Conservation (phyloP, 495 filamentous ascomycete genomes). For the Paragyromitra xinjiangensis region DNA sequence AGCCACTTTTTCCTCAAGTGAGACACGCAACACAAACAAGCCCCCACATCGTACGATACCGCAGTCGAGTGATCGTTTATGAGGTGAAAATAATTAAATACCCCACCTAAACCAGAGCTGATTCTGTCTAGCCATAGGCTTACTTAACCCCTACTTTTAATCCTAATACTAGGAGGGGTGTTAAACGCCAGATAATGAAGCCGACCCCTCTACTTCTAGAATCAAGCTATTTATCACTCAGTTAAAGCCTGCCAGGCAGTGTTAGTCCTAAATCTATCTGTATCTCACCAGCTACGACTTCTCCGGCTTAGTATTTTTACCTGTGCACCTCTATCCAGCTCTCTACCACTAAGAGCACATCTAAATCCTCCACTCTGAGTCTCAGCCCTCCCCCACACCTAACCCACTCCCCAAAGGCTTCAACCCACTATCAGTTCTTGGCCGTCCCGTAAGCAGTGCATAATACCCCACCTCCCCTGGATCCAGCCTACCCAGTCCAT, state of each 20-base stretch:
- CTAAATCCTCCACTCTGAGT: not conserved
- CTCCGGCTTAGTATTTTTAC: not conserved
- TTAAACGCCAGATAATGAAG: not conserved
- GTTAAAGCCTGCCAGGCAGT: not conserved
- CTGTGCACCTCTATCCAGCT: not conserved
- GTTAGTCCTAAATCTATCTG: not conserved
- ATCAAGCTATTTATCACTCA: not conserved
- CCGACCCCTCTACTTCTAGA: not conserved
- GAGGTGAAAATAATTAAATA: not conserved
- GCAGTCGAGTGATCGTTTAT: not conserved
- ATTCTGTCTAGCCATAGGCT: not conserved
- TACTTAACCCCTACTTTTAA: not conserved
- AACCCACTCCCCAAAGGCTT: not conserved
- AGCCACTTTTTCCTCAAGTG: no score
- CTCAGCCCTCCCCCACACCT: not conserved
- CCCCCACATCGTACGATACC: not conserved
- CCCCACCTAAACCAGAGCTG: not conserved
- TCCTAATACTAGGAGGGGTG: not conserved
- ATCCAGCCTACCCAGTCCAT: not conserved
- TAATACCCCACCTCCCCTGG: slow-evolving; percentile 1
- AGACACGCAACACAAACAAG: no score
- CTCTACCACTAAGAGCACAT: not conserved
- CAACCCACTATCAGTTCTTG: not conserved
- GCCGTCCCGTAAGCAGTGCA: not conserved
- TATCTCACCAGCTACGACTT: not conserved